Conservation (phyloP, 257 asterid species). For the Marsdenia floribunda region DNA sequence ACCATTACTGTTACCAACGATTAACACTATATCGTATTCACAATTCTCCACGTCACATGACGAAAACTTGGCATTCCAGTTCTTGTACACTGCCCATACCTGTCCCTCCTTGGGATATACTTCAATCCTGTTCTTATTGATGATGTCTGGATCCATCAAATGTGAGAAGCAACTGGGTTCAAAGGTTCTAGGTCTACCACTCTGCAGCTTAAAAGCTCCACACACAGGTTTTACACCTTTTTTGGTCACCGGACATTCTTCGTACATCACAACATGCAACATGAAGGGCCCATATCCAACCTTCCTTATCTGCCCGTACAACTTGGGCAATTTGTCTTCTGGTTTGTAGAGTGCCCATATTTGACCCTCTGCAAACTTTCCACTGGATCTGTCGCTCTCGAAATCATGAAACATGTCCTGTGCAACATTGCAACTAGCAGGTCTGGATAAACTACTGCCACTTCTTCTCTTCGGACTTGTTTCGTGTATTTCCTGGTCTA, state of each 20-base stretch:
- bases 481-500: not conserved
- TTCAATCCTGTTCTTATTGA: constrained; percentile 3
- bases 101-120: constrained; percentile 27
- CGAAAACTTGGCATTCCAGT: constrained; percentile 13
- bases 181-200: constrained; percentile 1
- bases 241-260: constrained; percentile 4
- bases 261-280: constrained; percentile 20
- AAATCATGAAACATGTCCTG: constrained; percentile 22
- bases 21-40: constrained; percentile 27
- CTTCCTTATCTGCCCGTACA: constrained; percentile 23
- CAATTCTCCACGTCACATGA: constrained; percentile 15
- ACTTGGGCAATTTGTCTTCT: constrained; percentile 22
- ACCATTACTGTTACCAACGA: constrained; percentile 1
- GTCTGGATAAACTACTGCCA: not conserved
- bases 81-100: constrained; percentile 30
- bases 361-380: constrained; percentile 21
- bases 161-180: constrained; percentile 24
- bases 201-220: constrained; percentile 17
- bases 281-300: constrained; percentile 14
- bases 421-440: constrained; percentile 9
- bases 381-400: constrained; percentile 9
- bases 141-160: constrained; percentile 10
- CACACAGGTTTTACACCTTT: constrained; percentile 13
- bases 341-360: constrained; percentile 26
- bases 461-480: constrained; percentile 4